Percentiles rank a stretch among this genome's conserved stretches.
Conservation (phyloP, 2,329 filamentous ascomycete species). For the Fonsecaea pedrosoi region DNA sequence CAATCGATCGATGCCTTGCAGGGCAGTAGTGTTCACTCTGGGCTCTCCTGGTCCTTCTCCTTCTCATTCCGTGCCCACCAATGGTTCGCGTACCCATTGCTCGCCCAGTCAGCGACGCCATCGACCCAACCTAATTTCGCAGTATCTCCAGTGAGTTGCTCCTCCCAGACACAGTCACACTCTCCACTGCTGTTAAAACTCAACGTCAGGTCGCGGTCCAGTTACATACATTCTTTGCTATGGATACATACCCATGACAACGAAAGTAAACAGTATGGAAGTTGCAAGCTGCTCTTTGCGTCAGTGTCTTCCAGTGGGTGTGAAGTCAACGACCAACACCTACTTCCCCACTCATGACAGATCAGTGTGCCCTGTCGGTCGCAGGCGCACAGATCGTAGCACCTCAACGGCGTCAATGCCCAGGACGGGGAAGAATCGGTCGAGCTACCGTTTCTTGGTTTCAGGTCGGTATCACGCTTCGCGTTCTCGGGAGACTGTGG, state of each 20-base stretch:
- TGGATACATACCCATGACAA: constrained; percentile 2
- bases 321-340: not conserved
- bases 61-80: not conserved
- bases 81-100: not conserved
- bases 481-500: not conserved
- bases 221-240: not conserved
- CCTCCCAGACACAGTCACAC: constrained; percentile 6
- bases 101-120: not conserved
- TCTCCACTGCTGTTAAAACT: not conserved
- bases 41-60: not conserved
- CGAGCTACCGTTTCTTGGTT: not conserved
- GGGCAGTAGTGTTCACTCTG: not conserved
- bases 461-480: not conserved
- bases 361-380: constrained; percentile 1
- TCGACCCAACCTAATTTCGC: not conserved
- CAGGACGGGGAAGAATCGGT: not conserved
- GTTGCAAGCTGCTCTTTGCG: not conserved
- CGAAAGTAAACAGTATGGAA: constrained; percentile 3
- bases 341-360: constrained; percentile 7
- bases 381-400: constrained; percentile 10
- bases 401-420: not conserved
- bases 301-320: not conserved
- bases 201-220: not conserved
- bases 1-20: not conserved
- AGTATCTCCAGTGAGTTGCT: constrained; percentile 8